Evolutionary conservation across 345 rosid genomes (phyloP).

Genomic region (Lagerstroemia speciosa): DNA sequence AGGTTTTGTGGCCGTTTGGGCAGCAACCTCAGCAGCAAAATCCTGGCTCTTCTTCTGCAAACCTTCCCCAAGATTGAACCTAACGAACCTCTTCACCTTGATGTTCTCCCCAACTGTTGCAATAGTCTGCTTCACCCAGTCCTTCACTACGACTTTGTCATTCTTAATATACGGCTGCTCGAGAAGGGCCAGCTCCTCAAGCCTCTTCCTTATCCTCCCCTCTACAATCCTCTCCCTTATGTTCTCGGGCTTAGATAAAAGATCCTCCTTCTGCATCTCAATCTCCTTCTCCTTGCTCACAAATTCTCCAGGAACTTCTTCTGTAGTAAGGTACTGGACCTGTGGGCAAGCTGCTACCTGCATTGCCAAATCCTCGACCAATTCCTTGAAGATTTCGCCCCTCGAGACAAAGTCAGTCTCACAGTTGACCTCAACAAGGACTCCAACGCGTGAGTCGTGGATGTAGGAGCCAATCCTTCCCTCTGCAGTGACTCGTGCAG

Average conservation of each 20-base stretch:
- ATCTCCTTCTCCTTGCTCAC: conserved; percentile 79
- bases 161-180: conserved; percentile 93
- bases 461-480: conserved; percentile 93
- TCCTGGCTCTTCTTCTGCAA: conserved; percentile 87
- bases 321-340: conserved; percentile 67
- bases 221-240: conserved; percentile 82
- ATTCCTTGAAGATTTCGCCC: conserved; percentile 87
- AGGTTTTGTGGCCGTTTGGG: conserved; percentile 70
- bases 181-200: conserved; percentile 78
- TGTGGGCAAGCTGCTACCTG: conserved; percentile 97
- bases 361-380: conserved; percentile 90
- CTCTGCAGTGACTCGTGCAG: conserved; percentile 82
- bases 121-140: conserved; percentile 80
- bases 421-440: conserved; percentile 85
- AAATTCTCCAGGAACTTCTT: conserved; percentile 74
- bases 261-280: conserved; percentile 97
- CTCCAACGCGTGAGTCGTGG: conserved; percentile 92
- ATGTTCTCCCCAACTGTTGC: conserved; percentile 93
- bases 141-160: conserved; percentile 82
- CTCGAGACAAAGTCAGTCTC: conserved; percentile 97
- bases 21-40: conserved; percentile 95
- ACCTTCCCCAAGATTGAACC: conserved; percentile 92
- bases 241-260: conserved; percentile 82
- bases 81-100: conserved; percentile 73
- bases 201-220: conserved; percentile 83